These are phyloP conservation scores for Aspergillus bertholletiae DNA, from an alignment of 495 filamentous ascomycete genomes.

Conservation along the genomic window DNA sequence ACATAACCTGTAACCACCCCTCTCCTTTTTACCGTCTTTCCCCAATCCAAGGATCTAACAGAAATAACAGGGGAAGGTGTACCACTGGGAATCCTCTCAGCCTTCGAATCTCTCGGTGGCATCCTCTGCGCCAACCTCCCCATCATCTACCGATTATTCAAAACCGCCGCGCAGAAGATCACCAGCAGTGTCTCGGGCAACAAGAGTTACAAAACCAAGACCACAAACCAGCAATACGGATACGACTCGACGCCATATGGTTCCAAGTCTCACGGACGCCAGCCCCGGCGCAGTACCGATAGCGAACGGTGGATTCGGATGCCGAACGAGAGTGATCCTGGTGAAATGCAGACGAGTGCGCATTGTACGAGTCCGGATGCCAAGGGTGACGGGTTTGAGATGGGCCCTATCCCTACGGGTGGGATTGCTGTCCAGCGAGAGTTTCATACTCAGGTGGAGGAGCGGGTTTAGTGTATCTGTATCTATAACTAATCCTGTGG, in stretches of 20 bases:
- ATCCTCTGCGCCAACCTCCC: slow-evolving; percentile 9
- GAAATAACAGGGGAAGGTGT: slow-evolving; percentile 5
- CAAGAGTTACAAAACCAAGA: background rate
- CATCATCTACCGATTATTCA: slow-evolving; percentile 6
- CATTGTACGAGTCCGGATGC: background rate
- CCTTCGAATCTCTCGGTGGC: slow-evolving; percentile 2
- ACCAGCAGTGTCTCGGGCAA: background rate
- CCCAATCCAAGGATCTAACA: too few species aligned
- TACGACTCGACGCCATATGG: background rate
- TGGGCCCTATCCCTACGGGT: background rate
- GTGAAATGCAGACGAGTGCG: background rate
- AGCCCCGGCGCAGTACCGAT: background rate
- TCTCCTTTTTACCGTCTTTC: too few species aligned
- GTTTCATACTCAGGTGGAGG: background rate
- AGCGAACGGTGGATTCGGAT: slow-evolving; percentile 5
- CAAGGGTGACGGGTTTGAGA: background rate
- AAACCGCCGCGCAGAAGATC: slow-evolving; percentile 2
- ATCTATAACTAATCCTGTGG: background rate
- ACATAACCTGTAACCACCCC: background rate
- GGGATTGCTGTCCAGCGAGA: slow-evolving; percentile 2
- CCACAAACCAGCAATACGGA: background rate
- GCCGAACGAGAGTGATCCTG: background rate
- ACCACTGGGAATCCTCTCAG: background rate
- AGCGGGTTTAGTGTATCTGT: background rate
- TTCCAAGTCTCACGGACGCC: background rate